Percentiles rank a stretch among this genome's conserved stretches.
These are phyloP conservation scores for Shiraia sp. DNA, from an alignment of 2,329 filamentous ascomycete genomes.

Conservation along the genomic window DNA sequence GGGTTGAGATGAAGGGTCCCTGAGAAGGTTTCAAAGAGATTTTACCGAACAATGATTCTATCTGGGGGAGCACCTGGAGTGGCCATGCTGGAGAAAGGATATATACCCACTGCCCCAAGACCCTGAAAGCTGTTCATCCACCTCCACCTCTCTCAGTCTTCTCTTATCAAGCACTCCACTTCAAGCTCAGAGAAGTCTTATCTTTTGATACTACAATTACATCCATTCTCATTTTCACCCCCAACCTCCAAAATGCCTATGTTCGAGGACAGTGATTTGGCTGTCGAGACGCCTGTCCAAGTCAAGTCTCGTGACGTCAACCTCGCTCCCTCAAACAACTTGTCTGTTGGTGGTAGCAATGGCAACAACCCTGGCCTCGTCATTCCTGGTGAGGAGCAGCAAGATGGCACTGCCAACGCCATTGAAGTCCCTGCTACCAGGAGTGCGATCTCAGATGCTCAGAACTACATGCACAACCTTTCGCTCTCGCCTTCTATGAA, in stretches of 20 bases:
- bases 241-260: constrained; percentile 55
- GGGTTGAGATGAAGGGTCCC: constrained; percentile 20
- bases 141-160: constrained; percentile 7
- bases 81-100: constrained; percentile 13
- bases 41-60: constrained; percentile 25
- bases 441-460: constrained; percentile 69
- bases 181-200: constrained; percentile 1
- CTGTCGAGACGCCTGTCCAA: constrained; percentile 41
- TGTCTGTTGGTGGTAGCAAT: constrained; percentile 14
- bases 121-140: constrained; percentile 16
- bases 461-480: constrained; percentile 73
- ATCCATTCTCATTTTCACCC: background rate
- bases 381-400: constrained; percentile 36
- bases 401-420: constrained; percentile 47
- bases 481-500: constrained; percentile 69
- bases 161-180: background rate
- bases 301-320: constrained; percentile 30
- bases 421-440: constrained; percentile 72
- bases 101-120: constrained; percentile 31
- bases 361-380: constrained; percentile 44
- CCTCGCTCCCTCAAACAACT: constrained; percentile 18
- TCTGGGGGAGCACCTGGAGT: constrained; percentile 15
- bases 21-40: constrained; percentile 15
- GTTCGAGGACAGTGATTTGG: constrained; percentile 62
- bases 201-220: constrained; percentile 1